Evolutionary conservation across 2,329 filamentous ascomycete species (phyloP).

Genomic region (Coleophoma cylindrospora): DNA sequence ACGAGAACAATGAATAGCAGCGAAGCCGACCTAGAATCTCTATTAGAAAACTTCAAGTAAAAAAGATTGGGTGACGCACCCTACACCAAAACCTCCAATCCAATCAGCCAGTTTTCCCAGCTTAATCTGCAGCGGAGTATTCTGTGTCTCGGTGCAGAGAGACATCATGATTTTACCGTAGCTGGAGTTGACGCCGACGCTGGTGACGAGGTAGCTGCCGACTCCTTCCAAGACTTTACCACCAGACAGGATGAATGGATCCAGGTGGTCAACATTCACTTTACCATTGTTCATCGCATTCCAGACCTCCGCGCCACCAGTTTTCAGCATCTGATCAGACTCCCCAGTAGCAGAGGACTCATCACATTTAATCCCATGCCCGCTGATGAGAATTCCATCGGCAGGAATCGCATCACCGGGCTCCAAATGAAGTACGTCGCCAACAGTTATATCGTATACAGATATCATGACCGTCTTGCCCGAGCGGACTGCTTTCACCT

Average conservation of each 20-base stretch:
- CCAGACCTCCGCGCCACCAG: constrained; percentile 53
- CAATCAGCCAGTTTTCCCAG: constrained; percentile 72
- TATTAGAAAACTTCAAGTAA: not conserved
- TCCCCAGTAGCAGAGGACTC: constrained; percentile 72
- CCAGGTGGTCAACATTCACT: constrained; percentile 54
- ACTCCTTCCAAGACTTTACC: constrained; percentile 70
- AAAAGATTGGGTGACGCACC: constrained; percentile 60
- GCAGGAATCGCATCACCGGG: constrained; percentile 67
- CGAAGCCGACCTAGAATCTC: not conserved
- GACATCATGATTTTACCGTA: constrained; percentile 74
- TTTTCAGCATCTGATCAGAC: constrained; percentile 66
- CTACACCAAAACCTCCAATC: constrained; percentile 65
- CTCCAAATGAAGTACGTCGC: constrained; percentile 64
- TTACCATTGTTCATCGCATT: constrained; percentile 47
- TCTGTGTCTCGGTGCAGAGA: constrained; percentile 65
- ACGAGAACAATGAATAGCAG: constrained; percentile 62
- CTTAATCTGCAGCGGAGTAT: constrained; percentile 71
- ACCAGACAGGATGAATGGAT: constrained; percentile 74
- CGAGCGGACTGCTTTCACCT: constrained; percentile 62
- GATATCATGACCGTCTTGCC: constrained; percentile 60
- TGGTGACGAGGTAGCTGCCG: constrained; percentile 67
- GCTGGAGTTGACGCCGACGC: constrained; percentile 67
- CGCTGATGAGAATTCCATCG: constrained; percentile 64
- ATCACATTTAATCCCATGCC: constrained; percentile 64
- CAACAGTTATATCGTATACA: constrained; percentile 62